These are phyloP conservation scores for Lactarius deliciosus DNA, from an alignment of 768 basidiomycete genomes.

Conservation along the genomic window DNA sequence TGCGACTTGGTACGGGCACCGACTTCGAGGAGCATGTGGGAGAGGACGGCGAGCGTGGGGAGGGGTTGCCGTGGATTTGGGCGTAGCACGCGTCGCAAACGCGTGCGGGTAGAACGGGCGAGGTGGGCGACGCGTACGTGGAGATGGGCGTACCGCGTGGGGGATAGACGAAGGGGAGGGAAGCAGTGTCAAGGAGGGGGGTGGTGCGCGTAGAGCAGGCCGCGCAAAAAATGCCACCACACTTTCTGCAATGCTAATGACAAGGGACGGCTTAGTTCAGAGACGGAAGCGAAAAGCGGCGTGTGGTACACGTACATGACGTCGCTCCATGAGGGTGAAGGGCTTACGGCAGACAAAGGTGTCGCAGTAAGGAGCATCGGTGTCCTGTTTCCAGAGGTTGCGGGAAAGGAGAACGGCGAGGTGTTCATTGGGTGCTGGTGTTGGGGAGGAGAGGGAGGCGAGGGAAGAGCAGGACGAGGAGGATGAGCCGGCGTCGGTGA, in stretches of 20 bases:
- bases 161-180: conserved; percentile 67
- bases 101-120: conserved; percentile 56
- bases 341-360: conserved; percentile 65
- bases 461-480: conserved; percentile 30
- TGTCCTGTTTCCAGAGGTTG: conserved; percentile 77
- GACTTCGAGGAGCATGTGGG: conserved; percentile 33
- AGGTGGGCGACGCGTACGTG: conserved; percentile 54
- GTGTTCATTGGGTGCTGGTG: conserved; percentile 57
- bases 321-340: conserved; percentile 71
- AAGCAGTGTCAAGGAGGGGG: conserved; percentile 69
- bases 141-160: conserved; percentile 65
- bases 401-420: conserved; percentile 72
- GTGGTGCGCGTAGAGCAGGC: conserved; percentile 60
- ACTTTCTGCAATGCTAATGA: conserved; percentile 78
- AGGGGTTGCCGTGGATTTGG: conserved; percentile 61
- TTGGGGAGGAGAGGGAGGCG: conserved; percentile 16
- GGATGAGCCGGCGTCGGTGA: conserved; percentile 32
- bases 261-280: neutral
- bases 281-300: conserved; percentile 7
- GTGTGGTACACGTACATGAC: conserved; percentile 54
- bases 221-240: conserved; percentile 74
- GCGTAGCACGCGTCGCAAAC: conserved; percentile 80
- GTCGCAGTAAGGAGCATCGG: conserved; percentile 62
- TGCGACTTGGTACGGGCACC: conserved; percentile 24
- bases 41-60: conserved; percentile 37